These are phyloP conservation scores for Logfia minima DNA, from an alignment of 129 eudicot species.

Conservation along the genomic window DNA sequence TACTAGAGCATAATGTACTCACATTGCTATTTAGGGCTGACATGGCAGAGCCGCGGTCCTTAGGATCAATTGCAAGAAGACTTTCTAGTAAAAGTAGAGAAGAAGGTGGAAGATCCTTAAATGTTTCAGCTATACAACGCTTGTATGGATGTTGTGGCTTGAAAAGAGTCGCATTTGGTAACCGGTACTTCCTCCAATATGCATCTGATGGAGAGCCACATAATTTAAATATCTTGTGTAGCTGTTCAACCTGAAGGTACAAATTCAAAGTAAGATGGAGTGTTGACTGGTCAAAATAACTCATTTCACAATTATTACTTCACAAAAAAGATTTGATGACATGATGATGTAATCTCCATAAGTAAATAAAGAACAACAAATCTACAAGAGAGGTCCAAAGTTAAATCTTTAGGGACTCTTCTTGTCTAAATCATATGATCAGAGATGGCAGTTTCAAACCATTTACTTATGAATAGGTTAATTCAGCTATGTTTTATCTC, in stretches of 20 bases:
- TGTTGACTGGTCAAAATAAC: background rate
- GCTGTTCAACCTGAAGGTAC: constrained; percentile 45
- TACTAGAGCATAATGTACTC: background rate
- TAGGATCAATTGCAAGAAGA: constrained; percentile 45
- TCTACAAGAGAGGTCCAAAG: background rate
- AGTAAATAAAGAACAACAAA: background rate
- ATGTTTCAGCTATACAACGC: constrained; percentile 36
- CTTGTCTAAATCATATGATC: background rate
- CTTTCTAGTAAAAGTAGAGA: constrained; percentile 37
- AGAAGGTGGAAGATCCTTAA: constrained; percentile 37
- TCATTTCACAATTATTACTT: background rate
- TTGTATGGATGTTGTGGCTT: constrained; percentile 48
- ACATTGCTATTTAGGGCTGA: constrained; percentile 41
- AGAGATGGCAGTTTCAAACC: background rate
- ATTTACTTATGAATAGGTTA: background rate
- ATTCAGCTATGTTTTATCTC: too few species aligned
- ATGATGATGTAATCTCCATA: background rate
- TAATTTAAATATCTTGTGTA: constrained; percentile 53
- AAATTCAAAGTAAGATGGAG: background rate
- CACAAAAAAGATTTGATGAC: background rate
- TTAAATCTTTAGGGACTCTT: background rate
- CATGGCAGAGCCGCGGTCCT: constrained; percentile 36
- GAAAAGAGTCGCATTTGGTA: constrained; percentile 41
- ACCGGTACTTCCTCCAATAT: constrained; percentile 38
- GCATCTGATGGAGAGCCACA: constrained; percentile 58